These are phyloP conservation scores for Cucurbitaria berberidis DNA, from an alignment of 2,329 filamentous ascomycete species.

Conservation along the genomic window DNA sequence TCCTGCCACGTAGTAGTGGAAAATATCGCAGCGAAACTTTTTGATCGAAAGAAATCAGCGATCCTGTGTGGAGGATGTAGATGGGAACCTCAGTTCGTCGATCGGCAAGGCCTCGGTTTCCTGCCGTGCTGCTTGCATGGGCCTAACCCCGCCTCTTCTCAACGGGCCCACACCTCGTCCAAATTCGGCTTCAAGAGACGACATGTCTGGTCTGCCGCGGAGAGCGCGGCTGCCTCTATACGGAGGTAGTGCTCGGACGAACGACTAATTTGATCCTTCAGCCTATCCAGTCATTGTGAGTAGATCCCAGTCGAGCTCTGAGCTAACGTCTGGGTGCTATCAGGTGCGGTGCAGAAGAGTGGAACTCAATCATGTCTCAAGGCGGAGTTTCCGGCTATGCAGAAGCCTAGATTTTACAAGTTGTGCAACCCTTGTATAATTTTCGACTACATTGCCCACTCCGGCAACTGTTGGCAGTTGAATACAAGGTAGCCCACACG, in stretches of 20 bases:
- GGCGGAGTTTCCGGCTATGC: conserved; percentile 7
- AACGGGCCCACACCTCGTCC: conserved; percentile 25
- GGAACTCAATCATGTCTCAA: conserved; percentile 23
- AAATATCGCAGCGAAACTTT: conserved; percentile 6
- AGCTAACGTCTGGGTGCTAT: conserved; percentile 26
- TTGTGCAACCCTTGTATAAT: conserved; percentile 12
- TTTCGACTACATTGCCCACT: conserved; percentile 7
- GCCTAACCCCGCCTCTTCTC: conserved; percentile 27
- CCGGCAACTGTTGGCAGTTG: neutral
- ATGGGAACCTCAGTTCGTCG: conserved; percentile 38
- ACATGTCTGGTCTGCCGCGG: conserved; percentile 30
- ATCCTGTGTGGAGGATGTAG: conserved; percentile 6
- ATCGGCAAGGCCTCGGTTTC: conserved; percentile 20
- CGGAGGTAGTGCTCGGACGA: conserved; percentile 1
- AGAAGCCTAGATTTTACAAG: conserved; percentile 17
- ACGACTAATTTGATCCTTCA: conserved; percentile 9
- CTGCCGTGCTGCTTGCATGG: conserved; percentile 16
- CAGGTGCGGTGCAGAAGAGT: conserved; percentile 24
- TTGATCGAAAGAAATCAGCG: conserved; percentile 6
- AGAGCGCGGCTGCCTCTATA: conserved; percentile 38
- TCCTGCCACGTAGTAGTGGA: conserved; percentile 3
- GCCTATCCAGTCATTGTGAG: conserved; percentile 13
- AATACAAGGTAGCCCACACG: neutral
- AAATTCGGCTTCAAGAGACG: conserved; percentile 10
- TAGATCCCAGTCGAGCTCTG: conserved; percentile 14